Evolutionary conservation across 139 green algal genomes (phyloP), one percentile per base, ranked within the genome.

Genomic region (Chlorella sorokiniana): DNA sequence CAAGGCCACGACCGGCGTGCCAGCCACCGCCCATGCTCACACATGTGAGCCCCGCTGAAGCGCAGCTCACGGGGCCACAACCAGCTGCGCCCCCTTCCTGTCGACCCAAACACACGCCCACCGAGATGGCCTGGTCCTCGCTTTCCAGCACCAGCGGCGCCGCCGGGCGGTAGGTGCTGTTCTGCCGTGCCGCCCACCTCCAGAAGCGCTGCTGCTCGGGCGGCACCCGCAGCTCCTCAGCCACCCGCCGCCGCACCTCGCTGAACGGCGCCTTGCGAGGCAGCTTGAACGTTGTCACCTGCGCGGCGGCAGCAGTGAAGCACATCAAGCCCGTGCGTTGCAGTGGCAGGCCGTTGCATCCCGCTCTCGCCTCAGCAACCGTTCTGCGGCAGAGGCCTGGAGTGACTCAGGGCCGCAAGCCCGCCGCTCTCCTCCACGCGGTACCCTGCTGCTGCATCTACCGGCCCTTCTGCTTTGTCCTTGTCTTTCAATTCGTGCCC

Each of bases 161-260:
- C 27, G 74, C 76, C 20, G 94, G 92, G 18, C 96, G 86, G 52
- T 89, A 88, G 0, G 95, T 98, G 63, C 78, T 52, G 86, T 99
- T 99, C 40, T 93, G 85, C 29, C 96, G 92, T 67, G 76, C 78
- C 29, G 87, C 76, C 93, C 93, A 99, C 61, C 88, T 83, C 96
- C 96, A 99, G 81, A 91, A 98, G 29, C 96, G 94, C 88, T 99
- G 96, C 77, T 85, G 59, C 1, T 90, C 80, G 18, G 84, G 45
- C 0, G 94, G 91, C 37, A 99, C 87, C 27, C 92, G 89, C 59
- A 95, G 80, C 72, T 92, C 76, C n/a, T 87, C 52, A 0, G 81
- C 92, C 37, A 96, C 87, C 83, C 90, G 64, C 42, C 83, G 37
- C 83, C 92, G 94, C 85, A 99, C 94, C 16, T 97, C 89, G 41